Percentiles rank a stretch among this genome's conserved stretches.
These are phyloP conservation scores for Hyphodiscus hymeniophilus DNA, from an alignment of 495 filamentous ascomycete genomes.

Conservation along the genomic window DNA sequence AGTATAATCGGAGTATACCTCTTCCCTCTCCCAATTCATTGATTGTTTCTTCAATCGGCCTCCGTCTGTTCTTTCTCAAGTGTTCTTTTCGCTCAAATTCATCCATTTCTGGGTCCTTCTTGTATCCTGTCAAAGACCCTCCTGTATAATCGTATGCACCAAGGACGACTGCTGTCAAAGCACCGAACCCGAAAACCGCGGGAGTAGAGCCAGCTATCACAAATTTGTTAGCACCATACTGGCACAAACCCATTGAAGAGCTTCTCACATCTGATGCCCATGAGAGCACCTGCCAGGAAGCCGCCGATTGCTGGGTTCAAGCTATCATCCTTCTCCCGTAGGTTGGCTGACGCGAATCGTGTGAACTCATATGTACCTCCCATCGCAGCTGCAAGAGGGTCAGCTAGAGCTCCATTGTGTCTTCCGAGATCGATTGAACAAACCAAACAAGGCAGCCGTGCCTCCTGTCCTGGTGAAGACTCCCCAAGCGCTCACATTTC, in stretches of 20 bases:
- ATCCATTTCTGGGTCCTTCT: constrained; percentile 53
- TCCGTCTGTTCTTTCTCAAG: constrained; percentile 63
- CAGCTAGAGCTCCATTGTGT: not conserved
- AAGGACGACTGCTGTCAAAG: constrained; percentile 53
- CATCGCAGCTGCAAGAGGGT: constrained; percentile 53
- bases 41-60: constrained; percentile 75
- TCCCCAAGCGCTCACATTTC: constrained; percentile 68
- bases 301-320: constrained; percentile 65
- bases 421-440: constrained; percentile 11
- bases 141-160: constrained; percentile 72
- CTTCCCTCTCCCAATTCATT: constrained; percentile 80
- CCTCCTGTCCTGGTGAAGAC: constrained; percentile 66
- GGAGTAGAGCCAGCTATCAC: constrained; percentile 66
- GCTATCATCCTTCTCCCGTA: constrained; percentile 66
- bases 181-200: constrained; percentile 70
- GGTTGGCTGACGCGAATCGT: constrained; percentile 62
- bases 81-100: constrained; percentile 74
- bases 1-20: constrained; percentile 54
- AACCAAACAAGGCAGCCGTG: constrained; percentile 61
- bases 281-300: constrained; percentile 59
- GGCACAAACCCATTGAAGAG: not conserved
- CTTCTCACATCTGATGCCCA: constrained; percentile 53
- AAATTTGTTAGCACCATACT: not conserved
- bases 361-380: constrained; percentile 75
- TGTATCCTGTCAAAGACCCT: constrained; percentile 51